phyloP scores from a whole-genome alignment of 345 rosid genomes.

The Gossypium australe region DNA sequence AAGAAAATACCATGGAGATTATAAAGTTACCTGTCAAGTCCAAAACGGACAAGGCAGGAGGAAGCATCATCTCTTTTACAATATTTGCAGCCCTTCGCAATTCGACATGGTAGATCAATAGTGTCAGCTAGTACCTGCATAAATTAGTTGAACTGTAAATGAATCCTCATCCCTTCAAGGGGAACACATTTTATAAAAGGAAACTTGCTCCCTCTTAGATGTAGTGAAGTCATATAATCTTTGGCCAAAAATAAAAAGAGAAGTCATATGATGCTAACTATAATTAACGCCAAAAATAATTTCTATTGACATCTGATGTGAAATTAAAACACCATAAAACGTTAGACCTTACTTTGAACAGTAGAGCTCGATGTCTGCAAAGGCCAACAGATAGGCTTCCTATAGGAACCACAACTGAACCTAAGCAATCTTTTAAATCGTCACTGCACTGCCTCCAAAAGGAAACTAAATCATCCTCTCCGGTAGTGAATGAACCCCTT shows the following conservation, averaged over 20 bases:
- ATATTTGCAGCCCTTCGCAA: constrained; percentile 95
- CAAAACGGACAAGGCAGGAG: constrained; percentile 95
- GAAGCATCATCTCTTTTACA: constrained; percentile 84
- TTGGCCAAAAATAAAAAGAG: background rate
- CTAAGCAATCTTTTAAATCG: constrained; percentile 75
- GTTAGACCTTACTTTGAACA: constrained; percentile 78
- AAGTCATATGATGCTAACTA: background rate
- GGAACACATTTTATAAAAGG: background rate
- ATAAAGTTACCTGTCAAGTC: constrained; percentile 64
- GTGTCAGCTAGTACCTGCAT: constrained; percentile 86
- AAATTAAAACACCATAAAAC: constrained; percentile 4
- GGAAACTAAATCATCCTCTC: constrained; percentile 67
- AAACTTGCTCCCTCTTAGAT: background rate
- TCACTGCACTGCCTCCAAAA: constrained; percentile 75
- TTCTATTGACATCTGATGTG: background rate
- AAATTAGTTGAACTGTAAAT: constrained; percentile 15
- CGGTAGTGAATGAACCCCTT: constrained; percentile 67
- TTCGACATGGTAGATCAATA: constrained; percentile 95
- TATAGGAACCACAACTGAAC: constrained; percentile 82
- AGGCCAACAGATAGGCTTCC: constrained; percentile 89
- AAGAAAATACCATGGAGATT: background rate
- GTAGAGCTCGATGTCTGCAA: constrained; percentile 92
- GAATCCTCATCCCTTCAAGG: background rate
- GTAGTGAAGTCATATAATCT: background rate
- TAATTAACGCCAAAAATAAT: background rate